Evolutionary conservation across 768 basidiomycete genomes (phyloP).

Genomic region (Clitopilus passeckerianus): DNA sequence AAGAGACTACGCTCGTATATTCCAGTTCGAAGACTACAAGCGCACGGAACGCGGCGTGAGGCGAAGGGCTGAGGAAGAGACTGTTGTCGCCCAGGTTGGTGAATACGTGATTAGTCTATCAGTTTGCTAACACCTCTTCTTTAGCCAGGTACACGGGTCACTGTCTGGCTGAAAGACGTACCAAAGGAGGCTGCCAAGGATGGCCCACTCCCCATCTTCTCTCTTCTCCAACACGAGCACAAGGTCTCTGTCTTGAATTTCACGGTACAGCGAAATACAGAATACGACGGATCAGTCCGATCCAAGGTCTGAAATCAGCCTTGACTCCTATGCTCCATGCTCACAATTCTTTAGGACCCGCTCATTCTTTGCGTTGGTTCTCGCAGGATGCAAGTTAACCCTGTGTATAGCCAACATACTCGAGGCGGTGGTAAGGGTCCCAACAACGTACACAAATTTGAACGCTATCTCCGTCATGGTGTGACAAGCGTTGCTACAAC

Average conservation of each 20-base stretch:
- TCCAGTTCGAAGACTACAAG: conserved; percentile 94
- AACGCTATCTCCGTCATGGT: conserved; percentile 85
- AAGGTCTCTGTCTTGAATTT: conserved; percentile 93
- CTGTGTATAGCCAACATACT: conserved; percentile 89
- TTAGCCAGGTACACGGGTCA: conserved; percentile 81
- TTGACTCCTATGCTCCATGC: neutral
- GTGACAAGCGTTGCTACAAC: conserved; percentile 77
- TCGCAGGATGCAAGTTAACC: conserved; percentile 77
- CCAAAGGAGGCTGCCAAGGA: conserved; percentile 52
- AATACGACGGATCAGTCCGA: conserved; percentile 81
- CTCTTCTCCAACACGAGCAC: conserved; percentile 91
- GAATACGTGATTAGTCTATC: neutral
- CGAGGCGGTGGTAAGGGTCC: conserved; percentile 85
- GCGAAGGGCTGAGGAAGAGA: conserved; percentile 61
- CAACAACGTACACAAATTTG: conserved; percentile 98
- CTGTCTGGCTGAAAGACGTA: conserved; percentile 69
- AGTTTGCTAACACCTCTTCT: neutral
- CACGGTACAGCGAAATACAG: conserved; percentile 90
- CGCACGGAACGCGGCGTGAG: conserved; percentile 73
- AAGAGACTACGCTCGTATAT: conserved; percentile 89
- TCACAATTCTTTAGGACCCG: conserved; percentile 57
- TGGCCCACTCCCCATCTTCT: conserved; percentile 65
- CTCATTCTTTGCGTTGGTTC: conserved; percentile 87
- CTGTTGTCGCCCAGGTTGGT: conserved; percentile 58
- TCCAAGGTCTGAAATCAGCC: conserved; percentile 63